Evolutionary conservation across 2,329 filamentous ascomycete genomes (phyloP), one percentile per base, ranked within the genome.

Genomic region (Colletotrichum aenigma): DNA sequence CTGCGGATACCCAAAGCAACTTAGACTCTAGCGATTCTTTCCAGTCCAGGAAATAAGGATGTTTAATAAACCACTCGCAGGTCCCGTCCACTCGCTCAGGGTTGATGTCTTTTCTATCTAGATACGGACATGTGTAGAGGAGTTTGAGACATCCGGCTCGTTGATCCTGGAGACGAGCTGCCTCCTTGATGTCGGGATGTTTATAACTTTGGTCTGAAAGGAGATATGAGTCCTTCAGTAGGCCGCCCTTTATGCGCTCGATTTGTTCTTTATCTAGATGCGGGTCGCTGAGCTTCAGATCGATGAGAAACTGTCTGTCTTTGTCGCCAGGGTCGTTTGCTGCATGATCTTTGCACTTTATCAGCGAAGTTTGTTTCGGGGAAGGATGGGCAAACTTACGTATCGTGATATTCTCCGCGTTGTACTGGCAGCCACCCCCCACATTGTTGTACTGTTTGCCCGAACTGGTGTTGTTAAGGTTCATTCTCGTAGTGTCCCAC

Each of bases 251-350:
- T 0, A 78, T 80, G 0, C 77, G 28, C 61, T 85, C 74, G 48
- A 88, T 85, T 7, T 83, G 81, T 4, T 10, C 70, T 70, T 85
- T 87, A 38, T 87, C 84, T 1, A 79, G 13, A 0, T 56, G 60
- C 0, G 84, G 83, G 18, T 86, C 79, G 2, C 81, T 86, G 15
- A 68, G 52, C 5, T 24, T 55, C 5, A 72, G 64, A 13, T 62
- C 70, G 15, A 18, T 5, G 18, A 69, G 24, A 16, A 69, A 21
- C 3, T 52, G n/a, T 21, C 4, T 52, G n/a, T 21, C 43, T 52
- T 13, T 13, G 4, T 48, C 43, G n/a, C 2, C 1, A 13, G 10
- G 7, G 9, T n/a, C 18, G 2, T 15, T 2, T 7, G 21, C 8
- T 9, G n/a, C 3, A 6, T 32, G 7, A 0, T 66, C 64, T 18